Evolutionary conservation across 1,284 basidiomycete species (phyloP).

Genomic region (Cutaneotrichosporon sp.): DNA sequence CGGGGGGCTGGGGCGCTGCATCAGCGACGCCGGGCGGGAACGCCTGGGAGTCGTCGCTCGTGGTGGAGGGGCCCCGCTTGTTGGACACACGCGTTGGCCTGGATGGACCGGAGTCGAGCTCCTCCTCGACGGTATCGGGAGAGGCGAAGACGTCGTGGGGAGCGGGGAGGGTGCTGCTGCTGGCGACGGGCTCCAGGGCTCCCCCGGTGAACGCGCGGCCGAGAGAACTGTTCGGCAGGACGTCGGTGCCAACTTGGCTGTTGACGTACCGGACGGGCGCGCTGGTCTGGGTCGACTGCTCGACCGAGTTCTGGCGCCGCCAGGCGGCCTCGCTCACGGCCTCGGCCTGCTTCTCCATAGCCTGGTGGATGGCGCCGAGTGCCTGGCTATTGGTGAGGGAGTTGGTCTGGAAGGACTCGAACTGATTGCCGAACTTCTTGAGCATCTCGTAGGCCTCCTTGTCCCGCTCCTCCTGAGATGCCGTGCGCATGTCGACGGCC

Average conservation of each 20-base stretch:
- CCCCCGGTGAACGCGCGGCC: too few relatives aligned
- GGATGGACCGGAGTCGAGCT: not conserved
- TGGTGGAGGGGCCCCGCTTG: not conserved
- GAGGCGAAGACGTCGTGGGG: not conserved
- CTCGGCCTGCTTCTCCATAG: not conserved
- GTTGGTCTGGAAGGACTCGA: not conserved
- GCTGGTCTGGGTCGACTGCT: not conserved
- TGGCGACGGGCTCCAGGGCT: not conserved
- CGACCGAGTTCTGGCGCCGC: not conserved
- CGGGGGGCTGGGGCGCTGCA: not conserved
- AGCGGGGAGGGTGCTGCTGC: not conserved
- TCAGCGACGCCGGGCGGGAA: not conserved
- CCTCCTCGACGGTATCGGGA: not conserved
- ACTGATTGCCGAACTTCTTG: not conserved
- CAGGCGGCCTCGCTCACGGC: not conserved
- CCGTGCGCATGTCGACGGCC: not conserved
- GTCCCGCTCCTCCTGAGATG: not conserved
- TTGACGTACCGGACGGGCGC: not conserved
- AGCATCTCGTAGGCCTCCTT: not conserved
- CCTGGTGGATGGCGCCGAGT: not conserved
- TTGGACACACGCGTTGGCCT: not conserved
- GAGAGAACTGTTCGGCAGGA: not conserved
- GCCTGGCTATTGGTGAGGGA: not conserved
- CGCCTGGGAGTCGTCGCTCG: not conserved
- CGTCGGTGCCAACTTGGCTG: constrained; percentile 3